Percentiles rank a stretch among this genome's conserved stretches.
Evolutionary conservation across 495 filamentous ascomycete species (phyloP).

Genomic region (Tuber magnatum): DNA sequence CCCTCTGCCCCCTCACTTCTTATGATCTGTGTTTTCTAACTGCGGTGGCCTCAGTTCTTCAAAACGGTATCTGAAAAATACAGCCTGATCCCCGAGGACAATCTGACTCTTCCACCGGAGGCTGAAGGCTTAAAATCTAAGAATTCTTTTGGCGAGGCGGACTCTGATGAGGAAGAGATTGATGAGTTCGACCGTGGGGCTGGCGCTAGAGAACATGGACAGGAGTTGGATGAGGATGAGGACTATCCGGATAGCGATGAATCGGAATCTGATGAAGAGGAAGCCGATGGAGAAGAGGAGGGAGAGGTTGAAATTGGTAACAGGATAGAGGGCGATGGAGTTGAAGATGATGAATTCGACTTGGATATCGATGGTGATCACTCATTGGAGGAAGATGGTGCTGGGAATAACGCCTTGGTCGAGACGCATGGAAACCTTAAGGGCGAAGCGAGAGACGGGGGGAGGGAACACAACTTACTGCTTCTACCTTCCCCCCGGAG

Average conservation of each 20-base stretch:
- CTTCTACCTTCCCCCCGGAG: constrained; percentile 29
- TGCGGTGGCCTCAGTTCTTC: constrained; percentile 54
- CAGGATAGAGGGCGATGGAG: constrained; percentile 17
- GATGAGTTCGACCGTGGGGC: constrained; percentile 38
- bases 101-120: constrained; percentile 88
- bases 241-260: constrained; percentile 38
- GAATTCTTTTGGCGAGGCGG: constrained; percentile 29
- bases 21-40: background rate
- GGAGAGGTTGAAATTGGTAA: constrained; percentile 29
- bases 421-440: constrained; percentile 23
- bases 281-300: constrained; percentile 31
- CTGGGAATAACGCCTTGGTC: constrained; percentile 15
- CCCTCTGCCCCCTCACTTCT: background rate
- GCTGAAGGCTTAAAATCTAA: constrained; percentile 65
- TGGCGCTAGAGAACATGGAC: constrained; percentile 18
- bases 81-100: constrained; percentile 78
- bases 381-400: constrained; percentile 31
- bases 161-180: constrained; percentile 31
- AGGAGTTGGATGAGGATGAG: constrained; percentile 35
- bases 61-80: constrained; percentile 94
- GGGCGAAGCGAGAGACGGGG: constrained; percentile 18
- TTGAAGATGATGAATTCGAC: constrained; percentile 37
- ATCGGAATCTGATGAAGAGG: constrained; percentile 36
- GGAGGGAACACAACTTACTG: constrained; percentile 22
- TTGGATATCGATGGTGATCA: constrained; percentile 36